Conservation (phyloP, 495 filamentous ascomycete species). For the Cryomyces minteri region DNA sequence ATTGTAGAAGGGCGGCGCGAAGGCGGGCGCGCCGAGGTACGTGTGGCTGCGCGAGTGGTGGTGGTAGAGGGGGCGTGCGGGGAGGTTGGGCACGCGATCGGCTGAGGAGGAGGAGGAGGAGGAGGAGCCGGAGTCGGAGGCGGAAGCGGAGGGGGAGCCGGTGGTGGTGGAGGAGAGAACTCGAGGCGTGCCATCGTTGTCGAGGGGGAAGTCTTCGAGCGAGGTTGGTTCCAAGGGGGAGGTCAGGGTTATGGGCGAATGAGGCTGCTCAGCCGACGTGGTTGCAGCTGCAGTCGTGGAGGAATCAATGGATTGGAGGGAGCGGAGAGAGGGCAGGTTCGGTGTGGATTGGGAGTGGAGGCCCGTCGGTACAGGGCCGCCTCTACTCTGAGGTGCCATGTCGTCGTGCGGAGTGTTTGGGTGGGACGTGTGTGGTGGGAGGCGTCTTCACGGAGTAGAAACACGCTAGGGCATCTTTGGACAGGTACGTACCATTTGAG, state of each 20-base stretch:
- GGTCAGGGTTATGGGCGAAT: slow-evolving; percentile 2
- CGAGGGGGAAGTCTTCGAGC: slow-evolving; percentile 14
- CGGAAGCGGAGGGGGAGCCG: slow-evolving; percentile 1
- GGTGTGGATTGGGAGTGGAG: slow-evolving; percentile 23
- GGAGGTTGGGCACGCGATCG: neutral
- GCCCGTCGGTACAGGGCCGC: slow-evolving; percentile 11
- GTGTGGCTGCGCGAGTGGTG: slow-evolving; percentile 15
- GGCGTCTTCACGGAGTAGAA: no score
- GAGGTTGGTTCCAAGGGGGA: slow-evolving; percentile 16
- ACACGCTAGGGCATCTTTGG: no score
- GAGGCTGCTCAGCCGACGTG: neutral
- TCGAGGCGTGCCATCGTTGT: slow-evolving; percentile 3
- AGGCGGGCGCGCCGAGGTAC: slow-evolving; percentile 12
- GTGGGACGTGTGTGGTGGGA: no score
- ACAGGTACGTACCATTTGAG: no score
- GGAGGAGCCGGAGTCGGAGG: slow-evolving; percentile 5
- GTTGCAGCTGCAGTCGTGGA: neutral
- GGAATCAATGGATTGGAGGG: slow-evolving; percentile 4
- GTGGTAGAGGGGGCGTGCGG: slow-evolving; percentile 8
- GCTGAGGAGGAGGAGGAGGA: neutral
- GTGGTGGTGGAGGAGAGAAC: slow-evolving; percentile 7
- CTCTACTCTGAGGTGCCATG: slow-evolving; percentile 22
- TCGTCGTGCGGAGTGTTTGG: neutral
- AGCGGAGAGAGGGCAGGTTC: slow-evolving; percentile 17
- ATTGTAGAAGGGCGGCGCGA: slow-evolving; percentile 28